A percentile compares a stretch with the other conserved stretches of the same genome.
Evolutionary conservation across 257 asterid genomes (phyloP).

Genomic region (Ehretia macrophylla): DNA sequence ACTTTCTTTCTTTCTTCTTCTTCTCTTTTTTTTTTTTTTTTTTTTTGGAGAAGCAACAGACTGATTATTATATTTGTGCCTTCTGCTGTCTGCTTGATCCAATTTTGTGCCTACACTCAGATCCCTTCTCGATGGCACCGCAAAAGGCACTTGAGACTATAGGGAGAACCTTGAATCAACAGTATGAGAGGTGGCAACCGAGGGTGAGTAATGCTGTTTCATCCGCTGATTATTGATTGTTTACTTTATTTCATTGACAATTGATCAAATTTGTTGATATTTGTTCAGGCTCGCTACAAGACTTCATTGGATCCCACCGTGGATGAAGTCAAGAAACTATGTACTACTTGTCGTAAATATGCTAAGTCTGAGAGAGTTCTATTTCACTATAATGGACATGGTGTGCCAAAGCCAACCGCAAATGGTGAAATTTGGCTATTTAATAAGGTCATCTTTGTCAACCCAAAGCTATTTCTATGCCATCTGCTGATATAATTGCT

Average conservation of each 20-base stretch:
- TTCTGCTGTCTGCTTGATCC: not conserved
- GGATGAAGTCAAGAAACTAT: conserved; percentile 77
- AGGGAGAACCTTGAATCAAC: conserved; percentile 54
- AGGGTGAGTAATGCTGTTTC: conserved; percentile 43
- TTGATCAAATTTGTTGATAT: not conserved
- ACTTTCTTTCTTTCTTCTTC: conserved; percentile 6
- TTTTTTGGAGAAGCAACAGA: not conserved
- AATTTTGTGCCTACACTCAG: conserved; percentile 24
- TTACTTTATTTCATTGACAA: not conserved
- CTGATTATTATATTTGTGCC: not conserved
- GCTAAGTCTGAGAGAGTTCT: conserved; percentile 87
- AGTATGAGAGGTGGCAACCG: conserved; percentile 77
- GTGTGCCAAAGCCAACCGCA: conserved; percentile 90
- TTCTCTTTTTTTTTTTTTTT: not conserved
- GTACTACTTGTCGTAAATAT: conserved; percentile 74
- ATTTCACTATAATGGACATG: conserved; percentile 86
- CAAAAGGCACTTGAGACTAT: conserved; percentile 64
- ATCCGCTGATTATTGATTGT: not conserved
- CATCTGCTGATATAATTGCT: conserved; percentile 5
- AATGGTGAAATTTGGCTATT: conserved; percentile 85
- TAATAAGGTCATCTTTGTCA: conserved; percentile 49
- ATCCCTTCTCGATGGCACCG: conserved; percentile 73
- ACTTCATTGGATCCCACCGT: conserved; percentile 72
- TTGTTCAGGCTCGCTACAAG: conserved; percentile 64
- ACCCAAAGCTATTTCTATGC: conserved; percentile 8